Base-by-base conservation (phyloP, 495 filamentous ascomycete genomes). In the Melanomma pulvis-pyrius region DNA sequence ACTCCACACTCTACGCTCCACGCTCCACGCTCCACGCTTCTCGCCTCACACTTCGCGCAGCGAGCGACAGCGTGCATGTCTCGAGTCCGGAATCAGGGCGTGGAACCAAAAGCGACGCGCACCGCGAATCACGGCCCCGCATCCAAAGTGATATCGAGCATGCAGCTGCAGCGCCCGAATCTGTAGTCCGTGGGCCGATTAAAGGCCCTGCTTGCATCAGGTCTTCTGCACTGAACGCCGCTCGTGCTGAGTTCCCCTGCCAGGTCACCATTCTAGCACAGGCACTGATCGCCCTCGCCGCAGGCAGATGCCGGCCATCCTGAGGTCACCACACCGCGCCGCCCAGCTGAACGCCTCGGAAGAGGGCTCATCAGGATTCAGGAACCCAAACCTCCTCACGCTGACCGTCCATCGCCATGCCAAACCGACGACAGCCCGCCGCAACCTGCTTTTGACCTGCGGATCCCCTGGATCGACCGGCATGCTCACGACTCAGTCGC, bases 161-260 rank as follows among this genome's bases (percentile, higher is more conserved):
- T 44, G 29, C 39, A 51, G 39, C 24, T 41, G 39, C 32, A 46
- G 30, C 39, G 24, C 2, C 21, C 12, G 9, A 6, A 4, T 21
- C 3, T 5, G 56, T 48, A 24, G 24, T 41, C 34, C 29, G 39
- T 12, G 30, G 30, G 30, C 30, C 30, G 30, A 34, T 34, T 5
- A 34, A n/a, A 50, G 22, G 22, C 25, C 26, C 25, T 26, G 41
- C 46, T 19, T 61, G 58, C 58, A 61, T 46, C 56, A 58, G 15
- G 32, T 25, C 5, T 51, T 54, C 57, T 60, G 39, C 57, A 48
- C 9, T 9, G 57, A 60, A 60, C 57, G 39, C n/a, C 25, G 57
- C 44, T 47, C 57, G 39, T 60, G 57, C 57, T 24, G 21, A 61
- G 39, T 34, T 51, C 46, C 57, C 26, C 50, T 47, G 39, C 39